Percentiles rank a stretch among this genome's conserved stretches.
Evolutionary conservation across 345 rosid species (phyloP).

Genomic region (Citrus cavaleriei): DNA sequence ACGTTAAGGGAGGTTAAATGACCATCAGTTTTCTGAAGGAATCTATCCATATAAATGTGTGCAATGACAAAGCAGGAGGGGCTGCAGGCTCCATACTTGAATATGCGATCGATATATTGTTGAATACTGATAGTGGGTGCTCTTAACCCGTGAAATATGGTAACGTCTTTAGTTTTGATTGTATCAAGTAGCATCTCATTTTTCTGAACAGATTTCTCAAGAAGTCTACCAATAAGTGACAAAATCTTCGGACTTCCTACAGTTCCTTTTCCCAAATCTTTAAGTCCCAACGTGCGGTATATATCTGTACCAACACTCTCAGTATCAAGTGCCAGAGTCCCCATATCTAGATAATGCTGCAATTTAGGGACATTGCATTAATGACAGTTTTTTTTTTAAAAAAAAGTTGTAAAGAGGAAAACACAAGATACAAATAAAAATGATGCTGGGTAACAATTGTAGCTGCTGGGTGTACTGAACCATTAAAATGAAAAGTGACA

Average conservation of each 20-base stretch:
- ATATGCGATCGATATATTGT: slow-evolving; percentile 74
- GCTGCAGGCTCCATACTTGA: slow-evolving; percentile 81
- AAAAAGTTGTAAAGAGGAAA: background rate
- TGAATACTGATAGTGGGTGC: slow-evolving; percentile 59
- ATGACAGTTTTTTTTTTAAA: background rate
- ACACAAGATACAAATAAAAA: background rate
- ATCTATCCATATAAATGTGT: slow-evolving; percentile 65
- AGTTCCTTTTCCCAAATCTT: slow-evolving; percentile 39
- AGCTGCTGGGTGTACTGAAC: background rate
- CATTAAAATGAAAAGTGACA: background rate
- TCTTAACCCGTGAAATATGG: slow-evolving; percentile 64
- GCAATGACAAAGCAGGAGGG: slow-evolving; percentile 90
- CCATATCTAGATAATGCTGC: slow-evolving; percentile 46
- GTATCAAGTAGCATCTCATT: slow-evolving; percentile 39
- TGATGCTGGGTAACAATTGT: background rate
- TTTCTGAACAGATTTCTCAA: slow-evolving; percentile 52
- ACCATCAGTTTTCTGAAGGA: slow-evolving; percentile 42
- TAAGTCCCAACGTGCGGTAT: slow-evolving; percentile 56
- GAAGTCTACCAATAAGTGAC: slow-evolving; percentile 54
- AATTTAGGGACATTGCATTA: slow-evolving; percentile 9
- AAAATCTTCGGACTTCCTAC: slow-evolving; percentile 44
- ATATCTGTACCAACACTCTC: slow-evolving; percentile 36
- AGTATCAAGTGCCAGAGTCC: slow-evolving; percentile 28
- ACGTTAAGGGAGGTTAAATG: slow-evolving; percentile 64
- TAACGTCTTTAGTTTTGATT: slow-evolving; percentile 28